A percentile compares a stretch with the other conserved stretches of the same genome.
These are phyloP conservation scores for Phytophthora vignae DNA, from an alignment of 352 stramenopile genomes.

Conservation along the genomic window DNA sequence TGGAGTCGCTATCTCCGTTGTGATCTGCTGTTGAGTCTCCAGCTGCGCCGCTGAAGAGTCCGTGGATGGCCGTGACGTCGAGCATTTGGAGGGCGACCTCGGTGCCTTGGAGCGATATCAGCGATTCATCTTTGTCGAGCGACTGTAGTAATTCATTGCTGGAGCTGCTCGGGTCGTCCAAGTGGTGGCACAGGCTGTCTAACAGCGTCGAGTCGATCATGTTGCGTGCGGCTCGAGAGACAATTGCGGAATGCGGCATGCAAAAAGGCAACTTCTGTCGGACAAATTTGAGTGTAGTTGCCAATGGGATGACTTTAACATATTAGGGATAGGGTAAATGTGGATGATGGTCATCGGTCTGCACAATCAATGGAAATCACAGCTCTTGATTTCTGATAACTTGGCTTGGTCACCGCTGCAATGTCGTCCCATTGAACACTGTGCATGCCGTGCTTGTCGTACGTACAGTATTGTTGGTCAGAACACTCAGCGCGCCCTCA, in stretches of 20 bases:
- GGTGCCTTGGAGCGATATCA: conserved; percentile 12
- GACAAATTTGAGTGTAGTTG: not conserved
- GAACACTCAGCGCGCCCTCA: no score
- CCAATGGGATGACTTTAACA: not conserved
- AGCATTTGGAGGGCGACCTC: conserved; percentile 28
- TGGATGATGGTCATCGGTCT: not conserved
- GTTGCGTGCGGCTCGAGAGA: not conserved
- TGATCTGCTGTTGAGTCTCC: not conserved
- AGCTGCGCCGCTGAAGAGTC: conserved; percentile 13
- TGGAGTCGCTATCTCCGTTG: conserved; percentile 24
- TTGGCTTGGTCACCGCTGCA: no score
- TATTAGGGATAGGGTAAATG: not conserved
- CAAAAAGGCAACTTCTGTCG: not conserved
- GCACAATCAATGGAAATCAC: not conserved
- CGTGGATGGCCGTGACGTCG: conserved; percentile 18
- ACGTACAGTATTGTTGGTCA: no score
- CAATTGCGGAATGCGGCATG: not conserved
- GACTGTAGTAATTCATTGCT: conserved; percentile 17
- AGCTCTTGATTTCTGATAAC: no score
- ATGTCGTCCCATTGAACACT: no score
- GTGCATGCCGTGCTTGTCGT: no score
- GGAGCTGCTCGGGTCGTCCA: conserved; percentile 20
- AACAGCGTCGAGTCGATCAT: not conserved
- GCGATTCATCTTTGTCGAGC: conserved; percentile 25
- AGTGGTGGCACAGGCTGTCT: conserved; percentile 11